Evolutionary conservation across 2,329 filamentous ascomycete species (phyloP).

Genomic region (Trichoderma hamatum): DNA sequence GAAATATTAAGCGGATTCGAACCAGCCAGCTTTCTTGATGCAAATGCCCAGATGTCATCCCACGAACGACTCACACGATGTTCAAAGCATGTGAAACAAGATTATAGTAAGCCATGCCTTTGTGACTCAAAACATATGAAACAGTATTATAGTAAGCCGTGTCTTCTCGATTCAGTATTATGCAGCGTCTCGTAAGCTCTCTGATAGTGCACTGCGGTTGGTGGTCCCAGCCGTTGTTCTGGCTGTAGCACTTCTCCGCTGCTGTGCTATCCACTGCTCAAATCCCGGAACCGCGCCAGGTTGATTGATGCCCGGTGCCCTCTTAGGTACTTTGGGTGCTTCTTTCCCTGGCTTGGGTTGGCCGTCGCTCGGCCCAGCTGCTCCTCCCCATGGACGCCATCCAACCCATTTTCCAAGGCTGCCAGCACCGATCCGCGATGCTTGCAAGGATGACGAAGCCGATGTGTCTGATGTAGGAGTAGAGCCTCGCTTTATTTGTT

Average conservation of each 20-base stretch:
- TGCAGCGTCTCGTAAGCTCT: slow-evolving; percentile 51
- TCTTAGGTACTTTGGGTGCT: slow-evolving; percentile 45
- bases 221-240: slow-evolving; percentile 61
- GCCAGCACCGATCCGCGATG: slow-evolving; percentile 33
- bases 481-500: slow-evolving; percentile 40
- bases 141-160: not conserved
- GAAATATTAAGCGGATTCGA: not conserved
- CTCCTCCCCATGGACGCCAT: slow-evolving; percentile 52
- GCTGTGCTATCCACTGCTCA: slow-evolving; percentile 56
- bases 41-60: not conserved
- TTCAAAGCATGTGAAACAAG: slow-evolving; percentile 1
- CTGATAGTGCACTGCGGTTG: slow-evolving; percentile 62
- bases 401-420: slow-evolving; percentile 50
- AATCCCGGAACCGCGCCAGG: slow-evolving; percentile 74
- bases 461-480: slow-evolving; percentile 37
- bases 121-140: slow-evolving; percentile 8
- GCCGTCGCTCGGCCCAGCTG: slow-evolving; percentile 29
- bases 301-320: slow-evolving; percentile 77
- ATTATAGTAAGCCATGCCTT: not conserved
- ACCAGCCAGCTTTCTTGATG: not conserved
- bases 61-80: slow-evolving; percentile 3
- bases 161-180: not conserved
- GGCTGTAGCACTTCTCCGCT: slow-evolving; percentile 55
- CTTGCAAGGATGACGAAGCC: slow-evolving; percentile 34
- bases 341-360: slow-evolving; percentile 30